Base-by-base conservation (phyloP, 1,284 basidiomycete genomes). In the Abortiporus biennis region DNA sequence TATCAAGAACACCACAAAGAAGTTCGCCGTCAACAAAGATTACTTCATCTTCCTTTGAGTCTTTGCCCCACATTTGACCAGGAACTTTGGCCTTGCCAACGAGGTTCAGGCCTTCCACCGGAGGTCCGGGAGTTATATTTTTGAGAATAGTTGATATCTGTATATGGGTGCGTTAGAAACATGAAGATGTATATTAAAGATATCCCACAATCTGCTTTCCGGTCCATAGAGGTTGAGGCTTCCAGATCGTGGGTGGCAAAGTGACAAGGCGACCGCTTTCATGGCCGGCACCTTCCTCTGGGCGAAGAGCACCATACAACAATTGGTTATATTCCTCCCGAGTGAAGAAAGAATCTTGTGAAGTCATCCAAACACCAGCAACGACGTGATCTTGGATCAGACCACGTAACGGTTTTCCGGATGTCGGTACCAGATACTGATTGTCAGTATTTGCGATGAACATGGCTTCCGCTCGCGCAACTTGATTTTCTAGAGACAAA, bases 381-480 rank as follows among this genome's bases (percentile, higher is more conserved):
- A 98, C 95, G 47, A 99, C 92, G 58, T 99, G 96, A 68, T 99
- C 96, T 65, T 99, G 96, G 54, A 99, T 99, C 21, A 99, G 72
- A 63, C 96, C 96, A 61, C 96, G 92, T 29, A 99, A 75, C 22
- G 96, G 96, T 58, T 94, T 95, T 54, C 96, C 96, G 19, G 95
- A 98, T 8, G 96, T 99, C 11, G 96, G 94, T 5, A 96, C 93
- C 15, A 99, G 79, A 64, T 99, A 99, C 65, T 99, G 96, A 58
- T 97, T 96, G 65, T 99, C 94, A 17, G 94, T 99, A 65, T 98
- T 98, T 50, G 95, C 93, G 55, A 99, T 91, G 64, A 90, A 78
- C 76, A 85, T 81, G 2, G 92, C 92, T 63, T 97, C 93, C 6
- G 95, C 89, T 46, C 95, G 85, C 35, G 96, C 94, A 32, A 95